Evolutionary conservation across 192 early-diverging fungal species (phyloP), one percentile per base, ranked within the genome.

Genomic region (Powellomyces hirtus): DNA sequence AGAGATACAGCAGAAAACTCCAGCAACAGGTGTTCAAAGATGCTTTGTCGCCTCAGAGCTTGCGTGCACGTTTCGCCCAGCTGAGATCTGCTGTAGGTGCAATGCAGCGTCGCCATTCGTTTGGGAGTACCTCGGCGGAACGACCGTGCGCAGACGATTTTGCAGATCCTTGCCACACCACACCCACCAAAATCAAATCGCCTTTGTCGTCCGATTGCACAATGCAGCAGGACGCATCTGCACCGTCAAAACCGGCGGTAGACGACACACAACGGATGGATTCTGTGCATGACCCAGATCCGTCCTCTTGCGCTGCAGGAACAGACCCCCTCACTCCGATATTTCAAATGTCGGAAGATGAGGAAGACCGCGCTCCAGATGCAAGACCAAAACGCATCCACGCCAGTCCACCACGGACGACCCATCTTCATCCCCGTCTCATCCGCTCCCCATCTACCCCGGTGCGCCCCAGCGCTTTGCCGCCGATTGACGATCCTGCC

Each of bases 1-100:
- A 10, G 20, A 38, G 49, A 26, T 87, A 69, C 77, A 92, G 91
- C 79, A 75, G 81, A 67, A 77, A 84, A 51, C 82, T 94, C 66
- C 93, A 93, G 71, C 90, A 94, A 75, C 88, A 95, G 67, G 91
- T 97, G 8, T 83, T 97, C 53, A 84, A 85, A 38, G 96, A 98
- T 40, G 94, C 94, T 0, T 83, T 98, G 60, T 92, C 92, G 22
- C 96, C 94, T 0, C 80, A 89, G 61, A 88, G 92, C 22, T 69
- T 98, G 20, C 82, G 86, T 44, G 85, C 89, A 34, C 81, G 93
- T 14, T 85, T 92, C 29, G 76, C 87, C 26, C 90, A 89, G 62
- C 60, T 86, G 55, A 71, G 74, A 51, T 62, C 67, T 7, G 59
- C 71, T 18, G 27, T 55, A 11, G 77, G 76, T 0, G 67, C 73